Conservation (phyloP, 1,284 basidiomycete genomes). For the Pterulicium gracile region DNA sequence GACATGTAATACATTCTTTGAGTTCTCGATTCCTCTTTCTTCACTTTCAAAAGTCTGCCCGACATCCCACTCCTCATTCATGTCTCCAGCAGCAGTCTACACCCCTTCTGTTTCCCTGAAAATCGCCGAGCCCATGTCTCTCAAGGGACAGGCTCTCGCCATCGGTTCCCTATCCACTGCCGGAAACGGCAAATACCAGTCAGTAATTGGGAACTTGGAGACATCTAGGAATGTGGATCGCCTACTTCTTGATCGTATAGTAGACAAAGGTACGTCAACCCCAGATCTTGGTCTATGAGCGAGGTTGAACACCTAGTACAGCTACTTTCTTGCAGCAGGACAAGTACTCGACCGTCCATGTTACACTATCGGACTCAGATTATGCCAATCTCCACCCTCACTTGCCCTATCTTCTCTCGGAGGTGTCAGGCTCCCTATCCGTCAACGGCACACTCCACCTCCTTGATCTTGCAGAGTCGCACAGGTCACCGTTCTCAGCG, state of each 20-base stretch:
- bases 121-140: slow-evolving; percentile 9
- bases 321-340: neutral
- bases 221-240: slow-evolving; percentile 46
- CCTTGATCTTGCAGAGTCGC: slow-evolving; percentile 35
- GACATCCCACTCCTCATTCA: no score
- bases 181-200: slow-evolving; percentile 65
- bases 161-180: slow-evolving; percentile 69
- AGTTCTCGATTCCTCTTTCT: no score
- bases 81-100: slow-evolving; percentile 54
- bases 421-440: slow-evolving; percentile 44
- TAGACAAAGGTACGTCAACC: slow-evolving; percentile 55
- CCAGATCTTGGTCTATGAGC: neutral
- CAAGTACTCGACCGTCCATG: slow-evolving; percentile 52
- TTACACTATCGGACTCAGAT: slow-evolving; percentile 49
- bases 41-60: no score
- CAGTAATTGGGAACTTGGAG: slow-evolving; percentile 49
- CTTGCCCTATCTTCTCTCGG: slow-evolving; percentile 43
- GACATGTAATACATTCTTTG: no score
- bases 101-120: slow-evolving; percentile 11
- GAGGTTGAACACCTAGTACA: neutral
- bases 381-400: slow-evolving; percentile 44
- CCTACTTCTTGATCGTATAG: slow-evolving; percentile 65
- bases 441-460: slow-evolving; percentile 62
- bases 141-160: slow-evolving; percentile 43
- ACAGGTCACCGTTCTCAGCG: slow-evolving; percentile 32